These are phyloP conservation scores for Ophiostoma perfectum DNA, from an alignment of 2,329 filamentous ascomycete genomes.

Conservation along the genomic window DNA sequence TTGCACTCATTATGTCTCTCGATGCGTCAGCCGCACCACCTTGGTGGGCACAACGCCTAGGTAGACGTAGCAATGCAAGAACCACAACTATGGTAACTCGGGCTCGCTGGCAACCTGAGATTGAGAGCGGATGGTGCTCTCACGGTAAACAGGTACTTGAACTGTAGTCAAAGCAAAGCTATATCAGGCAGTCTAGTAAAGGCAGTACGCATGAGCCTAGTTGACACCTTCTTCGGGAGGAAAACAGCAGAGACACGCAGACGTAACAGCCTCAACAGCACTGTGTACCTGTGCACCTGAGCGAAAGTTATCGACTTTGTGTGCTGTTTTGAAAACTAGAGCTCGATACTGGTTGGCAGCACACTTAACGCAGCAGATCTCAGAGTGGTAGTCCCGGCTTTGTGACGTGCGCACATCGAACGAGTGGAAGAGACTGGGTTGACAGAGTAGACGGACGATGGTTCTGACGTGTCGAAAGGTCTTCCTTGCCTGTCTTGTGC, in stretches of 20 bases:
- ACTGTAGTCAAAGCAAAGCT: not conserved
- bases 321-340: too few relatives aligned
- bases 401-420: not conserved
- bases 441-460: not conserved
- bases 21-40: slow-evolving; percentile 15
- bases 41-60: slow-evolving; percentile 16
- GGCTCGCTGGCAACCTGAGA: not conserved
- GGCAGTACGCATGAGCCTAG: not conserved
- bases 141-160: not conserved
- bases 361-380: not conserved
- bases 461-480: not conserved
- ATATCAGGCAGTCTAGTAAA: not conserved
- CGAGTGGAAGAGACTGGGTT: slow-evolving; percentile 1
- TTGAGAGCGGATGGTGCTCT: not conserved
- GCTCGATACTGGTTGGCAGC: too few relatives aligned
- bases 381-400: not conserved
- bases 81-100: not conserved
- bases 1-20: slow-evolving; percentile 15
- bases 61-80: not conserved
- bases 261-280: too few relatives aligned
- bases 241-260: too few relatives aligned
- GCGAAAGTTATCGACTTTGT: too few relatives aligned
- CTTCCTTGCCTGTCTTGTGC: not conserved
- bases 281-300: too few relatives aligned
- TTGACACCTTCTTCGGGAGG: too few relatives aligned